Base-by-base conservation (phyloP, 2,329 filamentous ascomycete species). In the Dactylellina haptotyla region DNA sequence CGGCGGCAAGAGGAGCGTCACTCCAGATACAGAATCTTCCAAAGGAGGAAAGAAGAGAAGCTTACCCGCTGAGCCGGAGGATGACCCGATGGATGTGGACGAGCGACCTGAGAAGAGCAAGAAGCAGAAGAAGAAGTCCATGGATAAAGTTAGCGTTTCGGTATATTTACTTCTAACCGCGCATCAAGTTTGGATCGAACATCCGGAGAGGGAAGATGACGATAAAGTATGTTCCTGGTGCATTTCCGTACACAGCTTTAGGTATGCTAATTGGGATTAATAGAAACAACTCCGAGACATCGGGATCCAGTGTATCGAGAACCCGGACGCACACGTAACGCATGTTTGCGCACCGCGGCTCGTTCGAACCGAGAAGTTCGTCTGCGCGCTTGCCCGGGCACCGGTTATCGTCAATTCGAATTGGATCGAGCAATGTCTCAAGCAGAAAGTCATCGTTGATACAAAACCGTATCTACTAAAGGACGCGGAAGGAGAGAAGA, bases 311-410 rank as follows among this genome's bases (percentile, higher is more conserved):
- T 87, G 97, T 20, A 90, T 92, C 3, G 85, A 89, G 77, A 91
- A 97, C 78, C 88, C 88, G 25, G 69, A 73, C 30, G 86, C 87
- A 51, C 85, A 87, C 46, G 95, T 92, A 79, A 91, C 94, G 77
- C 91, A 96, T 79, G 86, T 99, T 9, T 93, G 92, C 32, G 94
- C 94, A 2, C 95, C 94, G 0, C 87, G 88, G 43, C 88, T 98
- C 74, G 87, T 97, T 32, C 90, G 95, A 37, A 99, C 95, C 0
- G 88, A 92, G 80, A 99, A 99, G 79, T 99, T 99, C 79, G 88
- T 98, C 54, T 90, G 89, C 74, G 92, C 93, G 10, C 83, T 99
- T 26, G 93, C 95, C 16, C 88, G 88, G 70, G 93, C 91, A 0
- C 92, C 93, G 0, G 85, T 87, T 0, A 87, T 98, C 45, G 86